Percentiles rank a stretch among this genome's conserved stretches.
phyloP scores from a whole-genome alignment of 1,139 yeast genomes.

The Trichomonascaceae sp. region DNA sequence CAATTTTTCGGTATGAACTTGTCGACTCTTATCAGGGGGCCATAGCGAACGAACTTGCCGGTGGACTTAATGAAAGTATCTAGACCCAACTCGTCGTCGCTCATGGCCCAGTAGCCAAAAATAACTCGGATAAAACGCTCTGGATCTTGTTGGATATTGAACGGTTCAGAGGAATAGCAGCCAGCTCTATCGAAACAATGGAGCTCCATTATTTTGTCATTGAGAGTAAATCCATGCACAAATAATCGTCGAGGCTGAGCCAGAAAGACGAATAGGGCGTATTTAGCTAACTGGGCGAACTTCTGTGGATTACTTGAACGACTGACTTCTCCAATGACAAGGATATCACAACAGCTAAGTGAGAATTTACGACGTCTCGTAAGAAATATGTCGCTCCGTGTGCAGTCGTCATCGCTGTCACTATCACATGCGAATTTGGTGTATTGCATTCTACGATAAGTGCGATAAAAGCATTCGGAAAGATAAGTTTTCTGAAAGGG shows the following conservation, averaged over 20 bases:
- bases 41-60: no score
- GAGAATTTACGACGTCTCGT: no score
- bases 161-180: background rate
- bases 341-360: no score
- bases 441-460: no score
- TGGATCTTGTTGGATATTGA: background rate
- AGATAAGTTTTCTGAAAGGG: no score
- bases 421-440: no score
- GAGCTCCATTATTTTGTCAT: background rate
- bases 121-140: background rate
- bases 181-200: background rate
- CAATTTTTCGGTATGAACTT: background rate
- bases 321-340: no score
- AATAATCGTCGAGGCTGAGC: background rate
- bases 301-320: background rate
- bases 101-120: background rate
- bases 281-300: background rate
- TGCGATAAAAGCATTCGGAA: no score
- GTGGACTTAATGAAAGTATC: background rate
- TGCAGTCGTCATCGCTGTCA: no score
- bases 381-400: no score
- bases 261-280: background rate
- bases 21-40: no score
- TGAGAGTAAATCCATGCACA: background rate
- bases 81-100: background rate